These are phyloP conservation scores for Laburnicola sp. DNA, from an alignment of 2,329 filamentous ascomycete species.

Conservation along the genomic window DNA sequence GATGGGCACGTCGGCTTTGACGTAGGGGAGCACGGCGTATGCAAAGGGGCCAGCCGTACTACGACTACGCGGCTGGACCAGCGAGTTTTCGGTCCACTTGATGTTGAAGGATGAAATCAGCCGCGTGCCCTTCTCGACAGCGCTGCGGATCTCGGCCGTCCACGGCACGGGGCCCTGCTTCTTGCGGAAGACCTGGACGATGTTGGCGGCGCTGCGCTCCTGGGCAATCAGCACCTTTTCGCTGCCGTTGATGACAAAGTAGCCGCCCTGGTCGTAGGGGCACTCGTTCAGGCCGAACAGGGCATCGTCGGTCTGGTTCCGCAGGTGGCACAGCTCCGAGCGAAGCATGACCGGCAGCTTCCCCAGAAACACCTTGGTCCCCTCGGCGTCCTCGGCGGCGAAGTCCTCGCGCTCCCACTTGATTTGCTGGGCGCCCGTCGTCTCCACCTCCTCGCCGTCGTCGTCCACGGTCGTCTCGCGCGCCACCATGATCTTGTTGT, in stretches of 20 bases:
- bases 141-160: conserved; percentile 93
- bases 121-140: conserved; percentile 92
- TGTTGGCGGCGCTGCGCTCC: conserved; percentile 95
- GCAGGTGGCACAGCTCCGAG: conserved; percentile 90
- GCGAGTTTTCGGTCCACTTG: conserved; percentile 85
- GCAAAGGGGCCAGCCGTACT: conserved; percentile 73
- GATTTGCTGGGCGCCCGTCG: conserved; percentile 42
- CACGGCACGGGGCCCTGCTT: conserved; percentile 92
- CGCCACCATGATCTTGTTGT: conserved; percentile 80
- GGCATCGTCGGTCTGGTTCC: conserved; percentile 78
- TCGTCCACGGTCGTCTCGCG: conserved; percentile 73
- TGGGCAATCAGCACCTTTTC: conserved; percentile 98
- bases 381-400: conserved; percentile 52
- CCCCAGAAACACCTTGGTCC: conserved; percentile 83
- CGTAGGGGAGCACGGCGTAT: conserved; percentile 87
- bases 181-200: conserved; percentile 99
- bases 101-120: conserved; percentile 91
- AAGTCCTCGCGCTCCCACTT: conserved; percentile 56
- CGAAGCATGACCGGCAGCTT: conserved; percentile 98
- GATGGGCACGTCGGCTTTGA: conserved; percentile 91
- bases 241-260: conserved; percentile 98
- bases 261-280: conserved; percentile 96
- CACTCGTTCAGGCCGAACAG: conserved; percentile 94
- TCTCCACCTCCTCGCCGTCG: conserved; percentile 61
- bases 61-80: conserved; percentile 71